These are phyloP conservation scores for Pleoardoris graminearum DNA, from an alignment of 2,329 filamentous ascomycete genomes.

Conservation along the genomic window DNA sequence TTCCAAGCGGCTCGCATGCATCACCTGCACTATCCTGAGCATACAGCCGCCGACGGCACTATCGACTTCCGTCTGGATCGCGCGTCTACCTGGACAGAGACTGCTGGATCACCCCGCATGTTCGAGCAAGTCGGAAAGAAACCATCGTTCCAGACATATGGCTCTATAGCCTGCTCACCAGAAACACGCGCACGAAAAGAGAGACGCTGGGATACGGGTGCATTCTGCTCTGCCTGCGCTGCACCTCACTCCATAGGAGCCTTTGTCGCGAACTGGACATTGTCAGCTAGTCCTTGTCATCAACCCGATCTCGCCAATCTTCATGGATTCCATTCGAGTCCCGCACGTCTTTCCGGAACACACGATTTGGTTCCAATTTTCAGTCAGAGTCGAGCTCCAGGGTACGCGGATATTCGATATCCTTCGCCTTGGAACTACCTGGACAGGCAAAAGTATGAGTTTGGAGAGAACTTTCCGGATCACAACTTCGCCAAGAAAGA, in stretches of 20 bases:
- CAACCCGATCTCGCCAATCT: constrained; percentile 76
- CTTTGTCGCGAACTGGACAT: constrained; percentile 67
- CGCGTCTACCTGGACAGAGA: constrained; percentile 43
- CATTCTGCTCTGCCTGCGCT: constrained; percentile 67
- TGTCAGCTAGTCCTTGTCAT: constrained; percentile 69
- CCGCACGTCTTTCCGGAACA: constrained; percentile 64
- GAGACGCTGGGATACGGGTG: constrained; percentile 65
- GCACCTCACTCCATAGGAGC: constrained; percentile 67
- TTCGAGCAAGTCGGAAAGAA: constrained; percentile 44
- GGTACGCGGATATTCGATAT: constrained; percentile 77
- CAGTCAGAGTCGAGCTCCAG: constrained; percentile 70
- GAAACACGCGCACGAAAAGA: constrained; percentile 62
- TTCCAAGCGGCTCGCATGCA: constrained; percentile 32
- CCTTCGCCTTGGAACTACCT: constrained; percentile 67
- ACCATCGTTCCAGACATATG: constrained; percentile 48
- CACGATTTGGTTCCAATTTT: constrained; percentile 73
- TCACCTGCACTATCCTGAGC: constrained; percentile 26
- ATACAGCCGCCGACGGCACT: constrained; percentile 24
- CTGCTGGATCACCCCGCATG: constrained; percentile 29
- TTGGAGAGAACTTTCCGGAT: constrained; percentile 57
- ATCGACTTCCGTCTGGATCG: constrained; percentile 46
- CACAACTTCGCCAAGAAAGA: constrained; percentile 63
- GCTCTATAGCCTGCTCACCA: constrained; percentile 62
- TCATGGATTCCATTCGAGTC: constrained; percentile 72
- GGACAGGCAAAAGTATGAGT: constrained; percentile 58